phyloP scores from a whole-genome alignment of 2,329 filamentous ascomycete genomes.

The Alternaria gansuensis region DNA sequence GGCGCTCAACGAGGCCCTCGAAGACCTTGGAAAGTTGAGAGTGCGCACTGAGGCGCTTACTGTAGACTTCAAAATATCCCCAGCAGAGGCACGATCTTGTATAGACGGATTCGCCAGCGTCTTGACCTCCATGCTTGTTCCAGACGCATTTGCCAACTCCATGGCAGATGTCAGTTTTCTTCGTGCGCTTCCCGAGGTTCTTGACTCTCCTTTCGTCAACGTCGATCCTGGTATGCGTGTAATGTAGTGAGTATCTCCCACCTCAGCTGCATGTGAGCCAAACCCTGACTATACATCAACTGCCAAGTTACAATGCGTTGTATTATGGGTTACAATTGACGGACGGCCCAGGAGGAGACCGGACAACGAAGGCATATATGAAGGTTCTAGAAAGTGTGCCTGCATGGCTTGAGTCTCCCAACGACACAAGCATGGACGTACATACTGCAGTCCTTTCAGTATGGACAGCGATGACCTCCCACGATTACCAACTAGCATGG shows the following conservation, averaged over 20 bases:
- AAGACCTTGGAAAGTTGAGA: constrained; percentile 39
- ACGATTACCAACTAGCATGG: constrained; percentile 44
- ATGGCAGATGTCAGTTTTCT: constrained; percentile 31
- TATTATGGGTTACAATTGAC: constrained; percentile 35
- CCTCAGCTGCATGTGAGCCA: neutral
- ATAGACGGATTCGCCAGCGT: constrained; percentile 35
- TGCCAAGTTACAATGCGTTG: constrained; percentile 33
- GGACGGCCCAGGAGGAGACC: constrained; percentile 26
- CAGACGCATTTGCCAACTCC: constrained; percentile 26
- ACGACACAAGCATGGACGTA: constrained; percentile 30
- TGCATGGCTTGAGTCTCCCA: constrained; percentile 35
- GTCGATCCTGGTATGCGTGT: constrained; percentile 39
- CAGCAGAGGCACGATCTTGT: constrained; percentile 31
- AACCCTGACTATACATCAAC: neutral
- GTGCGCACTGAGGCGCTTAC: constrained; percentile 28
- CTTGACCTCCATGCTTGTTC: constrained; percentile 29
- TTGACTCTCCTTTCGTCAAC: constrained; percentile 39
- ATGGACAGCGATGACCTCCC: constrained; percentile 39
- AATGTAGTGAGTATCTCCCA: constrained; percentile 26
- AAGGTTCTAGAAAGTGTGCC: constrained; percentile 41
- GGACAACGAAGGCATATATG: constrained; percentile 36
- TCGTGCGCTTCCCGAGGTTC: constrained; percentile 34
- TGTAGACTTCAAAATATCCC: constrained; percentile 27
- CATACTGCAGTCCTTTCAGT: constrained; percentile 33
- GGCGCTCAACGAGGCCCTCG: constrained; percentile 38